Evolutionary conservation across 2,329 filamentous ascomycete species (phyloP), one percentile per base, ranked within the genome.

Genomic region (Penicillium sp.): DNA sequence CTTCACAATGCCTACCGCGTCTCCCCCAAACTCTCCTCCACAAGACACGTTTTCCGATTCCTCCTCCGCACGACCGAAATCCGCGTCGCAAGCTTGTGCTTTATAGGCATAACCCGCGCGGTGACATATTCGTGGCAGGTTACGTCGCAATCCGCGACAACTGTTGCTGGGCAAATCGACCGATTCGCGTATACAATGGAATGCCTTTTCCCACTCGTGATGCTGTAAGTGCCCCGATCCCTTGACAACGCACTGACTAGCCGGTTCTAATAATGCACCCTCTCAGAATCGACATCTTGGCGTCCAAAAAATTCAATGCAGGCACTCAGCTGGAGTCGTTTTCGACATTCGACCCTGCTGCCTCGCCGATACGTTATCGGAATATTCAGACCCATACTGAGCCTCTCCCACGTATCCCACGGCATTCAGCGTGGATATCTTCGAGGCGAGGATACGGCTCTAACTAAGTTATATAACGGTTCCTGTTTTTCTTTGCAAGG

Each of bases 71-170:
- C 56, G 8, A 58, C 60, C 5, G 60, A 62, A 47, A 38, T 62
- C 15, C 60, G 60, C 15, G 44, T 62, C 21, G 55, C 60, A 38
- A 59, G 56, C 41, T 46, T 62, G 21, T 62, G 60, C 17, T 59
- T 62, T n/a, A 62, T 62, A 29, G 56, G 60, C n/a, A 62, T 62
- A 38, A 59, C 60, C 7, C 60, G 60, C 44, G 60, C 60, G 5
- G 56, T 56, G 15, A 59, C 60, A n/a, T 62, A 59, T 26, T 58
- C 60, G 3, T 59, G 30, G 23, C 60, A 62, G 56, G 31, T 51
- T 7, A 55, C 56, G 9, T 52, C 45, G 13, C 56, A 62, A 15
- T 54, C 50, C 15, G 60, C 60, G 21, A 56, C 52, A 21, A 59
- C 51, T 6, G 29, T 59, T 15, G 46, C 56, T 11, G 52, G 56